Conservation (phyloP, 345 rosid genomes). For the Ceriops decandra region DNA sequence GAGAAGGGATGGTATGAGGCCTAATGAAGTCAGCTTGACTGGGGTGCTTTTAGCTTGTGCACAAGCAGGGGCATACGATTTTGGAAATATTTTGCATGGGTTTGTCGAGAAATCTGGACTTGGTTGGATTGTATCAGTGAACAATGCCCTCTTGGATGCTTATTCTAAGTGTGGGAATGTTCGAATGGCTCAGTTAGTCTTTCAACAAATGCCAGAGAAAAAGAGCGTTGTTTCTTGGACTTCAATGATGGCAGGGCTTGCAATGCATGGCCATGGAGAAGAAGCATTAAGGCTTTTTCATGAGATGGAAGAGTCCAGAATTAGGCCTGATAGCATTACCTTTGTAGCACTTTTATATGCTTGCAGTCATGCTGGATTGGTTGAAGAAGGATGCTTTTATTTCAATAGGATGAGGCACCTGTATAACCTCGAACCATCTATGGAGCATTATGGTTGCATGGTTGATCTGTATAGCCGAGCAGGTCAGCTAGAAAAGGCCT, state of each 20-base stretch:
- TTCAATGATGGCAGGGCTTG: conserved; percentile 74
- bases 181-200: conserved; percentile 57
- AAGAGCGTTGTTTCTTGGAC: conserved; percentile 88
- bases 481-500: conserved; percentile 77
- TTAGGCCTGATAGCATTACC: conserved; percentile 59
- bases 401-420: conserved; percentile 57
- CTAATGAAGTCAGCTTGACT: conserved; percentile 68
- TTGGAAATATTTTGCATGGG: conserved; percentile 79
- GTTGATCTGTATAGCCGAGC: conserved; percentile 95
- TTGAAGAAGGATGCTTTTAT: conserved; percentile 68
- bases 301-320: conserved; percentile 59
- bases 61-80: conserved; percentile 73
- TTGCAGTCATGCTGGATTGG: conserved; percentile 88
- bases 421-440: conserved; percentile 55
- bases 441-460: conserved; percentile 46
- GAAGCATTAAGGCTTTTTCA: conserved; percentile 58
- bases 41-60: conserved; percentile 96
- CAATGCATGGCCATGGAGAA: conserved; percentile 76
- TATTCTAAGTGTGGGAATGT: conserved; percentile 82
- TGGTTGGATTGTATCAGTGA: conserved; percentile 70
- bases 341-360: conserved; percentile 81
- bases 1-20: conserved; percentile 32
- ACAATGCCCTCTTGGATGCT: conserved; percentile 72
- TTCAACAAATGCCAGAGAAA: conserved; percentile 51
- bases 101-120: conserved; percentile 69